A percentile compares a stretch with the other conserved stretches of the same genome.
phyloP scores from a whole-genome alignment of 495 filamentous ascomycete genomes.

The Aspergillus indologenus region DNA sequence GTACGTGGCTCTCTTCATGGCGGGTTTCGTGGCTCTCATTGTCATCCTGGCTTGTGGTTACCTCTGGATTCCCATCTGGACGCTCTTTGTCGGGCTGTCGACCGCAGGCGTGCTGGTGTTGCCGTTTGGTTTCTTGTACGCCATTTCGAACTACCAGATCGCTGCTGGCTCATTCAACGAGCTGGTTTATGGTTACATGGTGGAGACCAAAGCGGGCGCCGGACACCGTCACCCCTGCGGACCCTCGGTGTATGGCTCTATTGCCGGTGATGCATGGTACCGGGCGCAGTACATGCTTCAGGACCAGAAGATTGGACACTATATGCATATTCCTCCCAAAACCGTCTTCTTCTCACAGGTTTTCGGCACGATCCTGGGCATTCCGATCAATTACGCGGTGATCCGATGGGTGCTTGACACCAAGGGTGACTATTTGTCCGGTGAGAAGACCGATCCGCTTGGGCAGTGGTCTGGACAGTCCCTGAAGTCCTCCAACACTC shows the following conservation, averaged over 20 bases:
- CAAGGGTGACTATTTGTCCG: slow-evolving; percentile 52
- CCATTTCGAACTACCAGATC: slow-evolving; percentile 54
- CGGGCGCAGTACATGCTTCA: slow-evolving; percentile 50
- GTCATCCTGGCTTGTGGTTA: slow-evolving; percentile 43
- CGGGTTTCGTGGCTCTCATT: slow-evolving; percentile 46
- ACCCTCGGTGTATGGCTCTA: slow-evolving; percentile 49
- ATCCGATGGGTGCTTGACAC: slow-evolving; percentile 46
- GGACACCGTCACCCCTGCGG: slow-evolving; percentile 50
- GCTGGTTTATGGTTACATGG: slow-evolving; percentile 56
- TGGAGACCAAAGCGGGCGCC: slow-evolving; percentile 40
- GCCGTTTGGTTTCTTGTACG: slow-evolving; percentile 55
- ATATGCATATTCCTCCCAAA: slow-evolving; percentile 46
- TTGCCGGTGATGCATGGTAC: slow-evolving; percentile 51
- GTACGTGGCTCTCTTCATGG: slow-evolving; percentile 47
- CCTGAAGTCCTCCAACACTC: slow-evolving; percentile 43
- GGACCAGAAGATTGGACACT: slow-evolving; percentile 49
- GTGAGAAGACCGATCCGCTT: slow-evolving; percentile 46
- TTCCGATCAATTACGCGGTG: slow-evolving; percentile 45
- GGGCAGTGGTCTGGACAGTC: slow-evolving; percentile 57
- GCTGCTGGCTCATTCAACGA: slow-evolving; percentile 54
- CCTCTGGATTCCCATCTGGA: slow-evolving; percentile 57
- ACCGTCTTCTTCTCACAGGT: slow-evolving; percentile 43
- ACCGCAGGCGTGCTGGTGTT: slow-evolving; percentile 50
- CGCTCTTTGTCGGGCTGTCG: slow-evolving; percentile 49
- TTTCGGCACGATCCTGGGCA: slow-evolving; percentile 41